phyloP scores from a whole-genome alignment of 1,284 basidiomycete species.

The Lentinus polychrous region DNA sequence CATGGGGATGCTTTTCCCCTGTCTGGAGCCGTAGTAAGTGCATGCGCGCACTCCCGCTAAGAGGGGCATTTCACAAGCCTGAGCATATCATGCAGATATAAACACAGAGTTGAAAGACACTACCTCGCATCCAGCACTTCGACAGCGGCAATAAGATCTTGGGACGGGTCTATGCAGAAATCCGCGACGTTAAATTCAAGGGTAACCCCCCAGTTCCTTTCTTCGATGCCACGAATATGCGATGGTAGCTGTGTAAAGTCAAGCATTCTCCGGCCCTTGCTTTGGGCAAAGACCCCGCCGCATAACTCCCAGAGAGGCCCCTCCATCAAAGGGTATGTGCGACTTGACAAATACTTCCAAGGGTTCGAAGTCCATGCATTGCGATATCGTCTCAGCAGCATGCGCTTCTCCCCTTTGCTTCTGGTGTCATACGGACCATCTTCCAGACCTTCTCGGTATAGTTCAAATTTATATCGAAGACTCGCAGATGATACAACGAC shows the following conservation, averaged over 20 bases:
- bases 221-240: slow-evolving; percentile 5
- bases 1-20: slow-evolving; percentile 1
- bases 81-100: neutral
- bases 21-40: neutral
- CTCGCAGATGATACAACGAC: slow-evolving; percentile 27
- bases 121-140: slow-evolving; percentile 5
- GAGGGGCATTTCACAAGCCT: neutral
- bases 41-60: neutral
- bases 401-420: slow-evolving; percentile 27
- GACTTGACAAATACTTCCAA: neutral
- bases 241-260: slow-evolving; percentile 10
- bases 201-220: slow-evolving; percentile 7
- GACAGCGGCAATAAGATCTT: slow-evolving; percentile 9
- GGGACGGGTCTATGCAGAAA: slow-evolving; percentile 13
- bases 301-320: slow-evolving; percentile 15
- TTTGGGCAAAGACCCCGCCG: slow-evolving; percentile 12
- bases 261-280: slow-evolving; percentile 2
- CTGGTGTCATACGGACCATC: slow-evolving; percentile 26
- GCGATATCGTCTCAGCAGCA: slow-evolving; percentile 33
- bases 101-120: neutral
- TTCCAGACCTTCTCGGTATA: slow-evolving; percentile 35
- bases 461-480: slow-evolving; percentile 43
- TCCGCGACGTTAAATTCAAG: slow-evolving; percentile 8
- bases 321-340: slow-evolving; percentile 2
- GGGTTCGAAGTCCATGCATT: slow-evolving; percentile 30